Base-by-base conservation (phyloP, 495 filamentous ascomycete species). In the Tuber brumale region DNA sequence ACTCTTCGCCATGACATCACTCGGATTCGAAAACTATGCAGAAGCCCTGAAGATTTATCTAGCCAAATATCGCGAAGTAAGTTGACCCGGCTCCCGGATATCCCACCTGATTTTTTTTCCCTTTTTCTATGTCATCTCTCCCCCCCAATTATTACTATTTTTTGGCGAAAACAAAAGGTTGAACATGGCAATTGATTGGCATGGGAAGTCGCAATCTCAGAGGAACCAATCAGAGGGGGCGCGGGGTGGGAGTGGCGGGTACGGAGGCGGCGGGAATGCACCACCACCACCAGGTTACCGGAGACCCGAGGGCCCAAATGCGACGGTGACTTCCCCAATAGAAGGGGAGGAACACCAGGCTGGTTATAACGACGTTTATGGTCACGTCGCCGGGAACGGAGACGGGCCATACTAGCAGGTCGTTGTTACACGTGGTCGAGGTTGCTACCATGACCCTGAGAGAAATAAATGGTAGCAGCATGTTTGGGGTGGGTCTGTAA, bases 1-100 rank as follows among this genome's bases (percentile, higher is more conserved):
- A 76, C 85, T 99, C 48, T 98, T 97, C 83, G 95, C 95, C 71
- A 99, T 99, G 95, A 98, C 95, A 51, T 98, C 95, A 35, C 90
- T 98, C 72, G 95, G 95, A 7, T 99, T 99, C 84, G 95, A 99
- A 87, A 99, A 99, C 87, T 99, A 99, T 82, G 91, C 94, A 51
- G 95, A 99, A 84, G 95, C 95, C 37, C 88, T 99, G 70, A 98
- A 98, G 86, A 97, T 99, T 77, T 99, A 99, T 83, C 88, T 99
- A 73, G 92, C 94, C 76, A 95, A 97, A 85, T 99, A 98, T 85
- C 91, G 95, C 85, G 95, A 99, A 88, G 95, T 98, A 89, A 90
- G 91, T 87, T 81, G 80, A 82, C 80, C 80, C 76, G 80, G 76
- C 72, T 82, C 72, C 75, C 72, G n/a, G 48, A 48, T 37, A 69